Evolutionary conservation across 2,329 filamentous ascomycete species (phyloP).

Genomic region (Diplocarpon rosae): DNA sequence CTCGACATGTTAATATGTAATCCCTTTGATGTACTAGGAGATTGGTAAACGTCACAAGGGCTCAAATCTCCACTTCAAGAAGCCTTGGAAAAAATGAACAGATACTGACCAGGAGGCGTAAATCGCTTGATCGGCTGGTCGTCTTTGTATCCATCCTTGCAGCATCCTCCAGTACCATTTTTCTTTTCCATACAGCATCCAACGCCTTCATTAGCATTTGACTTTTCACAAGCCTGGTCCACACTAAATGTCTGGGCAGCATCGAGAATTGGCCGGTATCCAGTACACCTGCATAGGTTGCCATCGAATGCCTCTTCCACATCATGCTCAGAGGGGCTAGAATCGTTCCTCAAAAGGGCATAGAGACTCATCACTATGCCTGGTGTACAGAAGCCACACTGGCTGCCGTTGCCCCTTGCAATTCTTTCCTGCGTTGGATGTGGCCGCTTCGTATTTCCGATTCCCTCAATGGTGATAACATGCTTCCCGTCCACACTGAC

Average conservation of each 20-base stretch:
- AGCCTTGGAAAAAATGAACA: no score
- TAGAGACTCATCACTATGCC: slow-evolving; percentile 98
- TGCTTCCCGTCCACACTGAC: slow-evolving; percentile 95
- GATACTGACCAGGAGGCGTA: slow-evolving; percentile 51
- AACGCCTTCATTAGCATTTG: slow-evolving; percentile 36
- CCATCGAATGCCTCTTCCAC: slow-evolving; percentile 96
- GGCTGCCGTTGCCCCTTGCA: slow-evolving; percentile 82
- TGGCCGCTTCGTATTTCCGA: slow-evolving; percentile 75
- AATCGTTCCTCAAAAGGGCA: slow-evolving; percentile 77
- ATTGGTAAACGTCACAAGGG: no score
- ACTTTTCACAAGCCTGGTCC: slow-evolving; percentile 37
- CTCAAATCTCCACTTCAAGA: no score
- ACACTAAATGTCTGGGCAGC: slow-evolving; percentile 79
- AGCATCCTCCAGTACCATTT: slow-evolving; percentile 47
- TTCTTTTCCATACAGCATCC: slow-evolving; percentile 64
- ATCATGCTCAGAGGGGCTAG: slow-evolving; percentile 65
- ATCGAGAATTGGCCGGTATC: slow-evolving; percentile 87
- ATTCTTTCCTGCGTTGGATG: slow-evolving; percentile 88
- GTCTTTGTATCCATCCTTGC: slow-evolving; percentile 47
- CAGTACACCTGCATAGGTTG: slow-evolving; percentile 88
- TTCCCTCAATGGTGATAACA: slow-evolving; percentile 94
- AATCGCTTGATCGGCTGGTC: slow-evolving; percentile 54
- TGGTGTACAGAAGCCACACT: slow-evolving; percentile 89
- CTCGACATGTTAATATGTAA: no score
- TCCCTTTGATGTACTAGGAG: no score